Conservation (phyloP, 495 filamentous ascomycete species). For the Aspergillus sparsus region DNA sequence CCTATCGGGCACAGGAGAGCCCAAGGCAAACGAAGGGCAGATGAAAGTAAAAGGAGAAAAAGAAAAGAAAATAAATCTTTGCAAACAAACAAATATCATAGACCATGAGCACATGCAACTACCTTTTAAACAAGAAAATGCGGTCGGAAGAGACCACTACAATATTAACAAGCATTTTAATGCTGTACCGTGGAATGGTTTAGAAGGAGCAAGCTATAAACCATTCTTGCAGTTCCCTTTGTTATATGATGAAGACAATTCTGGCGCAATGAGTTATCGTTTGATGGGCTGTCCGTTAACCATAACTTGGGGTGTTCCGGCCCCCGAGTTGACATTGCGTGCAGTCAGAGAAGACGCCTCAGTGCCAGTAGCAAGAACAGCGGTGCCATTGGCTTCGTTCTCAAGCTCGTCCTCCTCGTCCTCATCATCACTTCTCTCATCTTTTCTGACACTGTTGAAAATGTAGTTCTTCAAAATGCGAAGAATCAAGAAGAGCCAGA, state of each 20-base stretch:
- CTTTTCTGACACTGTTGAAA: slow-evolving; percentile 50
- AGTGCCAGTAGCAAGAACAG: slow-evolving; percentile 33
- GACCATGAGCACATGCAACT: slow-evolving; percentile 23
- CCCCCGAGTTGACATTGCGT: slow-evolving; percentile 35
- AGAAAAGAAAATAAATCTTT: slow-evolving; percentile 9
- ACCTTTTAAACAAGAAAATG: slow-evolving; percentile 14
- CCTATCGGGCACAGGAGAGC: slow-evolving; percentile 17
- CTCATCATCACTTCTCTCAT: slow-evolving; percentile 64
- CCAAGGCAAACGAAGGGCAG: not conserved
- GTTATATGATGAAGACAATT: slow-evolving; percentile 4
- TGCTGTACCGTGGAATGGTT: slow-evolving; percentile 3
- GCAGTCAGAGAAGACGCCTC: slow-evolving; percentile 27
- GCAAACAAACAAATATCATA: slow-evolving; percentile 20
- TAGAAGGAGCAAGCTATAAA: not conserved
- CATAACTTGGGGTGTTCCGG: slow-evolving; percentile 39
- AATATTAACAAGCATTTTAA: slow-evolving; percentile 13
- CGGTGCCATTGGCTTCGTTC: slow-evolving; percentile 27
- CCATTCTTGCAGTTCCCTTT: not conserved
- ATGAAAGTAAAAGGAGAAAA: slow-evolving; percentile 18
- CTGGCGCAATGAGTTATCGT: slow-evolving; percentile 20
- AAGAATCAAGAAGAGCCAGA: slow-evolving; percentile 84
- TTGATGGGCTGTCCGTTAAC: slow-evolving; percentile 42
- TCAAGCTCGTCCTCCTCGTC: slow-evolving; percentile 49
- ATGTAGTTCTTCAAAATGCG: slow-evolving; percentile 66
- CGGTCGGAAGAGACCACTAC: slow-evolving; percentile 4